These are phyloP conservation scores for Rhexocercosporidium sp. DNA, from an alignment of 2,329 filamentous ascomycete genomes.

Conservation along the genomic window DNA sequence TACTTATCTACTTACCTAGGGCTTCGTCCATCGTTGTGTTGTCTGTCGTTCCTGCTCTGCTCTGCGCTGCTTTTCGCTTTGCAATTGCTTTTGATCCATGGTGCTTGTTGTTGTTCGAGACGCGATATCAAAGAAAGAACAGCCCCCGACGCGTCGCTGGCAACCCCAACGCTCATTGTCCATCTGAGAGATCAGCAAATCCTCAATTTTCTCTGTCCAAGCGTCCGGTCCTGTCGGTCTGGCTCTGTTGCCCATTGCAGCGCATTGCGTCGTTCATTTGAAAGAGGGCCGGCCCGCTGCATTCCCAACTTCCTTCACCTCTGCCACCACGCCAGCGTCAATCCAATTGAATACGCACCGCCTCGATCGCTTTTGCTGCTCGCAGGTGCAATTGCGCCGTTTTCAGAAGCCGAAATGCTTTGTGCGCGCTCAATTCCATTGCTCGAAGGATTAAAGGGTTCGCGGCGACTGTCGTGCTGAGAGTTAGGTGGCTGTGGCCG, in stretches of 20 bases:
- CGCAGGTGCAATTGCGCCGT: constrained; percentile 36
- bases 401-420: constrained; percentile 42
- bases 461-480: constrained; percentile 36
- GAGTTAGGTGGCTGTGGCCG: constrained; percentile 33
- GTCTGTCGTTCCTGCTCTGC: constrained; percentile 17
- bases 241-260: neutral
- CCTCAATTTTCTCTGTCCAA: constrained; percentile 18
- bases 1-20: constrained; percentile 19
- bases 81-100: constrained; percentile 10
- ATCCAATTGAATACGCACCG: constrained; percentile 6
- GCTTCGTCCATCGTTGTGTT: constrained; percentile 25
- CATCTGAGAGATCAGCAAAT: constrained; percentile 25
- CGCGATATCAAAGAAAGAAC: constrained; percentile 10
- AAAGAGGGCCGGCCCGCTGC: constrained; percentile 17
- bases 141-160: constrained; percentile 29
- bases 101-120: constrained; percentile 22
- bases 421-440: constrained; percentile 37
- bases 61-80: constrained; percentile 20
- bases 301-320: constrained; percentile 16
- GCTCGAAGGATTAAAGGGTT: constrained; percentile 40
- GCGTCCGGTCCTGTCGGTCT: constrained; percentile 3
- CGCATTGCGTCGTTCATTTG: constrained; percentile 26
- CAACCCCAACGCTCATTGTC: constrained; percentile 29
- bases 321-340: constrained; percentile 20
- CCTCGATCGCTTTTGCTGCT: constrained; percentile 32